Conservation (phyloP, 345 rosid genomes). For the Salix caprea region DNA sequence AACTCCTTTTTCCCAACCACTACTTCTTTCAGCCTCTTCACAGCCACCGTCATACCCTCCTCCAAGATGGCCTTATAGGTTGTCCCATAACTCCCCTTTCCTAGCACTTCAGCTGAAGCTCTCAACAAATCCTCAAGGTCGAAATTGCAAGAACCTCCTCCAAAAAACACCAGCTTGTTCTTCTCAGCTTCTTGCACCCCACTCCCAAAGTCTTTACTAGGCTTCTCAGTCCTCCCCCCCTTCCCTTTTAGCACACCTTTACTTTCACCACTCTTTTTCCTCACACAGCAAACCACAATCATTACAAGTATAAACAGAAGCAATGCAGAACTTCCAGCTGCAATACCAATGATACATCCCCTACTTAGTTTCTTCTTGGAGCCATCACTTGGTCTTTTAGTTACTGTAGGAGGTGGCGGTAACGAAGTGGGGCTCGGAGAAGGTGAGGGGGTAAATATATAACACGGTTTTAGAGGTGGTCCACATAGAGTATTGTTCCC, state of each 20-base stretch:
- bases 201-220: conserved; percentile 82
- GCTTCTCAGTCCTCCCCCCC: conserved; percentile 48
- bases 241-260: conserved; percentile 44
- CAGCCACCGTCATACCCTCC: conserved; percentile 80
- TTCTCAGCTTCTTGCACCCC: conserved; percentile 94
- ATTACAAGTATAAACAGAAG: conserved; percentile 43
- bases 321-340: conserved; percentile 50
- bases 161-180: conserved; percentile 91
- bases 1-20: conserved; percentile 79
- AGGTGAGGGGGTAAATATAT: conserved; percentile 40
- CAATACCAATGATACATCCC: conserved; percentile 57
- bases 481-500: conserved; percentile 74
- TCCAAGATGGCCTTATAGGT: conserved; percentile 90
- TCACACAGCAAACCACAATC: conserved; percentile 52
- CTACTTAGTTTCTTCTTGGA: conserved; percentile 47
- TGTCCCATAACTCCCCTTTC: conserved; percentile 92
- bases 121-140: conserved; percentile 88
- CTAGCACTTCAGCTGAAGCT: conserved; percentile 96
- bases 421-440: conserved; percentile 29
- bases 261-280: conserved; percentile 39
- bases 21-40: conserved; percentile 80
- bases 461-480: conserved; percentile 55
- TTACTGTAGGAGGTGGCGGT: conserved; percentile 19
- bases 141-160: conserved; percentile 68
- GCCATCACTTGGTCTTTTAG: conserved; percentile 20